Conservation (phyloP, 2,329 filamentous ascomycete genomes). For the Cladosporium sp. region DNA sequence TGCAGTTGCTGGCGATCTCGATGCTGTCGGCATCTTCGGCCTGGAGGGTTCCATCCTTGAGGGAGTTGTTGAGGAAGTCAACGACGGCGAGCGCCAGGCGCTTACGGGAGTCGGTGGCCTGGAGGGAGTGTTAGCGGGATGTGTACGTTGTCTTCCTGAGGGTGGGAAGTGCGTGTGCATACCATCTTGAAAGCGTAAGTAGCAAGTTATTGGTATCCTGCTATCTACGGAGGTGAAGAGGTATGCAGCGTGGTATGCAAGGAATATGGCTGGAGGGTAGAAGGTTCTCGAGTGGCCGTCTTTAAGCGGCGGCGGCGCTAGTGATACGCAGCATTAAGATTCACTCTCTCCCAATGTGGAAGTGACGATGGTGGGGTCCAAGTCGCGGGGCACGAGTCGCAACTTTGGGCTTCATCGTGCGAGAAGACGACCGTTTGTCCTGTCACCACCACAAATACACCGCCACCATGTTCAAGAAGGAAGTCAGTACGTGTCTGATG, state of each 20-base stretch:
- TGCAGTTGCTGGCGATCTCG: conserved; percentile 91
- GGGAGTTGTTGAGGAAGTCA: conserved; percentile 83
- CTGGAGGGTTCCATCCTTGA: conserved; percentile 82
- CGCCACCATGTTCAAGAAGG: conserved; percentile 83
- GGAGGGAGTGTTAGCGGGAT: conserved; percentile 11
- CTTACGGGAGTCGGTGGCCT: conserved; percentile 59
- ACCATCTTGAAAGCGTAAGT: not conserved
- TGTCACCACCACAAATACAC: not conserved
- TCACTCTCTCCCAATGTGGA: too few species aligned
- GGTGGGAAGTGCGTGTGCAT: not conserved
- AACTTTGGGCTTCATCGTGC: not conserved
- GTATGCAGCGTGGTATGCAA: not conserved
- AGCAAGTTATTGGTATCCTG: not conserved
- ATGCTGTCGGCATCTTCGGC: conserved; percentile 89
- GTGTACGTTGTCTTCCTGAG: not conserved
- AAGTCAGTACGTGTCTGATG: conserved; percentile 52
- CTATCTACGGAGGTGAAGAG: not conserved
- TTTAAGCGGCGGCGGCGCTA: not conserved
- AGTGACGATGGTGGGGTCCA: not conserved
- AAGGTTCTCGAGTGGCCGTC: not conserved
- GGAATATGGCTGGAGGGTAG: not conserved
- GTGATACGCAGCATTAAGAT: too few species aligned
- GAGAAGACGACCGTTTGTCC: not conserved
- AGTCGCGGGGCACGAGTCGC: not conserved
- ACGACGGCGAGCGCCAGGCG: conserved; percentile 95